A percentile compares a stretch with the other conserved stretches of the same genome.
Conservation (phyloP, 2,329 filamentous ascomycete species). For the Akanthomyces lecanii region DNA sequence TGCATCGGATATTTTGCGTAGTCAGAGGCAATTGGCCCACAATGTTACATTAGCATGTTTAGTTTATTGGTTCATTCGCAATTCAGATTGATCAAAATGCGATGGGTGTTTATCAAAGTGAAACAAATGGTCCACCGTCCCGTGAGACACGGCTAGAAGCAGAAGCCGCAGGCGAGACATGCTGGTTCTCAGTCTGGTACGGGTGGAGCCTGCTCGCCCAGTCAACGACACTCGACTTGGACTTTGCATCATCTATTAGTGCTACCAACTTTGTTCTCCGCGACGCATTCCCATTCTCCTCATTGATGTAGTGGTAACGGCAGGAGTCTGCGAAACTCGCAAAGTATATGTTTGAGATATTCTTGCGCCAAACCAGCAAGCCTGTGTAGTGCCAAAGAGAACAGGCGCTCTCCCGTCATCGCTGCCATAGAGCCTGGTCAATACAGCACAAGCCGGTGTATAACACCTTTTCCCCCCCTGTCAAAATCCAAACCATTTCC, state of each 20-base stretch:
- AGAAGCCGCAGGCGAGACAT: too few species aligned
- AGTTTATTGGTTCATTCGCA: background rate
- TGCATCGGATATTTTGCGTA: constrained; percentile 10
- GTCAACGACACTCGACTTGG: background rate
- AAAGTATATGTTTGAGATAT: background rate
- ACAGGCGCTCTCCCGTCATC: too few species aligned
- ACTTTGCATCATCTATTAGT: background rate
- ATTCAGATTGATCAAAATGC: background rate
- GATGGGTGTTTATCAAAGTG: background rate
- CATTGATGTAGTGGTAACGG: background rate
- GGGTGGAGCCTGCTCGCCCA: background rate
- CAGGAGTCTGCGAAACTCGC: background rate
- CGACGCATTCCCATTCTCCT: background rate
- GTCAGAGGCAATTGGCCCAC: constrained; percentile 7
- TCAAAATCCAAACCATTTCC: too few species aligned
- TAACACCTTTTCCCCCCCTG: too few species aligned
- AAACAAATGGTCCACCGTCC: background rate
- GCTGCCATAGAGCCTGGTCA: too few species aligned
- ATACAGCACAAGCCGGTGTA: too few species aligned
- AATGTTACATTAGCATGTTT: constrained; percentile 16
- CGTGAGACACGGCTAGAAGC: background rate
- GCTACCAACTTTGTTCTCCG: background rate
- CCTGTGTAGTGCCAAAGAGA: background rate
- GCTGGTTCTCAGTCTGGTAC: background rate
- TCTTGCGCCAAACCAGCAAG: background rate